Base-by-base conservation (phyloP, 78 protist genomes). In the Isochrysis galbana region DNA sequence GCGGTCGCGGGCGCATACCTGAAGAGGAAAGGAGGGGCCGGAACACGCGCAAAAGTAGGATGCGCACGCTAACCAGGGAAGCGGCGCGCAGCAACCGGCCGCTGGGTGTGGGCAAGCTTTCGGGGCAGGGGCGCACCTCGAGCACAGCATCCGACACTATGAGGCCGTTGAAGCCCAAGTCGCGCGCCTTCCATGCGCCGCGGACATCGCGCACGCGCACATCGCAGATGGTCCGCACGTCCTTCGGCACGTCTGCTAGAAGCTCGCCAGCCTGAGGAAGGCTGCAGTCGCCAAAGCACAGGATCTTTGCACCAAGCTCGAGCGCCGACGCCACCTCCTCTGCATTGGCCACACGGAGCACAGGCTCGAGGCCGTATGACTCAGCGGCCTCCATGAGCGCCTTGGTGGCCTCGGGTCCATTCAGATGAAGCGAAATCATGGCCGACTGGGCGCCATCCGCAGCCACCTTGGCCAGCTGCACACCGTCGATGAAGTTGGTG, bases 131-230 rank as follows among this genome's bases (percentile, higher is more conserved):
- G n/a, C n/a, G n/a, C n/a, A n/a, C n/a, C n/a, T 77, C 84, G 46
- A 39, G 7, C 47, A 77, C 48, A 25, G 47, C 29, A 3, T 77
- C n/a, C 47, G 36, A 5, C 0, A 36, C 46, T 14, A 77, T 36
- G 48, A 39, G 32, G 34, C 48, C 84, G 47, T 77, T 11, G 84
- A 39, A 77, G 29, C 47, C 84, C 29, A 77, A 0, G 84, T 77
- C 84, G 84, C 84, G 84, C 47, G 23, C n/a, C 84, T 39, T 77
- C 84, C 84, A 77, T 29, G 46, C 84, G 45, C 84, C 84, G 47
- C 84, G 84, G 48, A 77, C 84, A 46, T 77, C 84, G 29, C 44
- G 44, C 22, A 39, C 44, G 36, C 14, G 47, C 47, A 39, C 46
- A 46, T 77, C 84, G 29, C 36, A 2, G 46, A 39, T 46, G 26